These are phyloP conservation scores for Datisca glomerata DNA, from an alignment of 306 rosid genomes.

Conservation along the genomic window DNA sequence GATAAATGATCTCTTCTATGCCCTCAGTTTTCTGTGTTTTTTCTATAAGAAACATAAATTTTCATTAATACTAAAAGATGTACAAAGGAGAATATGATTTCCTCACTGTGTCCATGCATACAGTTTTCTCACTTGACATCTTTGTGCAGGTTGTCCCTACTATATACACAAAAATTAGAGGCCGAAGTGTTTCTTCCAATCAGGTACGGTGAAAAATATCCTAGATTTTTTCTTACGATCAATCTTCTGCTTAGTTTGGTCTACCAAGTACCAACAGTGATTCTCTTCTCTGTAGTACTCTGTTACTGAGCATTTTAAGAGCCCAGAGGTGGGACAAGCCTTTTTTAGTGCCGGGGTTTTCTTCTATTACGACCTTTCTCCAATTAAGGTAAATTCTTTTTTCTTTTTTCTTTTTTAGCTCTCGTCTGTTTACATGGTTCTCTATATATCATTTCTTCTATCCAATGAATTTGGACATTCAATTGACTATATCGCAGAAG, in stretches of 20 bases:
- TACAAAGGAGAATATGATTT: no score
- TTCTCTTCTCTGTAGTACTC: slow-evolving; percentile 69
- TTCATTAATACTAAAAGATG: no score
- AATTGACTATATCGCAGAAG: no score
- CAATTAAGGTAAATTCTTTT: slow-evolving; percentile 53
- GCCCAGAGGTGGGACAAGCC: slow-evolving; percentile 34
- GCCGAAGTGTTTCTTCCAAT: slow-evolving; percentile 55
- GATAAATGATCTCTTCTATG: no score
- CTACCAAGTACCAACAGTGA: slow-evolving; percentile 13
- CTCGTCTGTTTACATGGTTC: no score
- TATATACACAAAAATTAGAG: slow-evolving; percentile 47
- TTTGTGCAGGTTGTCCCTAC: slow-evolving; percentile 83
- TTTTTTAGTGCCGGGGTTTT: slow-evolving; percentile 58
- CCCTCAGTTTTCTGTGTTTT: no score
- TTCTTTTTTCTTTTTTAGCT: slow-evolving; percentile 4
- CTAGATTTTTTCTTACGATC: no score
- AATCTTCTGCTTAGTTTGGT: no score
- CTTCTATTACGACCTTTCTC: slow-evolving; percentile 77
- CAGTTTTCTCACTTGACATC: neutral
- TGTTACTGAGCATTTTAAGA: slow-evolving; percentile 84
- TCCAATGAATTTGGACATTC: no score
- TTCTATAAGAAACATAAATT: no score
- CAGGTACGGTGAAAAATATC: slow-evolving; percentile 64
- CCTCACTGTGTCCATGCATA: slow-evolving; percentile 1
- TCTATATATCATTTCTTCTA: no score